A percentile compares a stretch with the other conserved stretches of the same genome.
These are phyloP conservation scores for Funneliformis geosporum DNA, from an alignment of 192 early-diverging fungal species.

Conservation along the genomic window DNA sequence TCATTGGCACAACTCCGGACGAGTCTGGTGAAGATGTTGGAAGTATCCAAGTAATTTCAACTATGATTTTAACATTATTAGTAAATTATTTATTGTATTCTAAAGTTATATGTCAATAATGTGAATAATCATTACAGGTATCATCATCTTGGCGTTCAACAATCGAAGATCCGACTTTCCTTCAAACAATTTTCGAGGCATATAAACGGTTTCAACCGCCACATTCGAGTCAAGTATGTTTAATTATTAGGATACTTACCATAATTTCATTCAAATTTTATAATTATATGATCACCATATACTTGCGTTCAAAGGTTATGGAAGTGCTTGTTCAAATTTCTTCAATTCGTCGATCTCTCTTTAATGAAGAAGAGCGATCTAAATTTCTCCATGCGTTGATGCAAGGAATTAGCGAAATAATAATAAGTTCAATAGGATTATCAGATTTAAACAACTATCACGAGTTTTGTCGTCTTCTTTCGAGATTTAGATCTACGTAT, in stretches of 20 bases:
- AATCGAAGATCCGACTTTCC: slow-evolving; percentile 69
- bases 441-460: slow-evolving; percentile 81
- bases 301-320: slow-evolving; percentile 62
- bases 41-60: slow-evolving; percentile 56
- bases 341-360: slow-evolving; percentile 83
- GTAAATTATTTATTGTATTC: slow-evolving; percentile 35
- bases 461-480: slow-evolving; percentile 81
- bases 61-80: slow-evolving; percentile 20
- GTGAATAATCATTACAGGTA: slow-evolving; percentile 54
- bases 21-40: slow-evolving; percentile 78
- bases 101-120: slow-evolving; percentile 32
- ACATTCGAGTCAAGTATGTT: slow-evolving; percentile 47
- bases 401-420: slow-evolving; percentile 67
- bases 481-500: slow-evolving; percentile 79
- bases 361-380: slow-evolving; percentile 71
- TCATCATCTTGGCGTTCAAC: slow-evolving; percentile 79
- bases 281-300: background rate
- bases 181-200: slow-evolving; percentile 70
- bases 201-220: slow-evolving; percentile 65
- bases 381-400: slow-evolving; percentile 71
- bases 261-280: background rate
- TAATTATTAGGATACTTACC: background rate
- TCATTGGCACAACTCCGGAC: slow-evolving; percentile 76
- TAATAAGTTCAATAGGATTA: slow-evolving; percentile 60
- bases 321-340: slow-evolving; percentile 80